A percentile compares a stretch with the other conserved stretches of the same genome.
Conservation (phyloP, 805 yeast species). For the Wickerhamiella allomyrinae region DNA sequence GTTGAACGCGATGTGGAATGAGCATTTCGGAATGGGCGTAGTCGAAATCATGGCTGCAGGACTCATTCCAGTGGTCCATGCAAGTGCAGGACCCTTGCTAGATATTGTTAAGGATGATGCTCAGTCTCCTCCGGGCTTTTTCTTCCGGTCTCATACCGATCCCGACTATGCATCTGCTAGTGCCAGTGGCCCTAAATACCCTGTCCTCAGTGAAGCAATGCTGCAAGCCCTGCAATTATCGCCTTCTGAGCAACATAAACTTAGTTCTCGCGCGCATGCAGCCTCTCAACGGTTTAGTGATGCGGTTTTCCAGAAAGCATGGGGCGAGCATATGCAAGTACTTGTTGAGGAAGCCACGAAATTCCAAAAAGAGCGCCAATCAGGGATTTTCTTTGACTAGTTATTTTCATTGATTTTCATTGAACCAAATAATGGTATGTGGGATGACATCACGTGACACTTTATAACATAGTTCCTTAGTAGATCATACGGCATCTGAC, state of each 20-base stretch:
- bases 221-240: slow-evolving; percentile 28
- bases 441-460: no score
- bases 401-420: no score
- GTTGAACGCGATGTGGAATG: slow-evolving; percentile 97
- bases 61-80: slow-evolving; percentile 77
- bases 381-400: not conserved
- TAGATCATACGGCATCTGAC: no score
- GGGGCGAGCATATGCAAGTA: slow-evolving; percentile 28
- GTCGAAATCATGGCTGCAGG: slow-evolving; percentile 87
- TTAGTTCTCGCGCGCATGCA: slow-evolving; percentile 32
- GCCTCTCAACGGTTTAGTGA: slow-evolving; percentile 48
- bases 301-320: slow-evolving; percentile 36
- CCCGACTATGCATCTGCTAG: slow-evolving; percentile 40
- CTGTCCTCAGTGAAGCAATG: slow-evolving; percentile 39
- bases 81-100: slow-evolving; percentile 84
- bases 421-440: no score
- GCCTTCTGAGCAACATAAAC: slow-evolving; percentile 26
- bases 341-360: not conserved
- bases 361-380: not conserved
- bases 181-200: slow-evolving; percentile 23
- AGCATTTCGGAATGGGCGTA: slow-evolving; percentile 94
- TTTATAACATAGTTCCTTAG: no score
- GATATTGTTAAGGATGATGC: slow-evolving; percentile 59
- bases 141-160: slow-evolving; percentile 56
- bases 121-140: slow-evolving; percentile 43